These are phyloP conservation scores for Uncinocarpus reesii DNA, from an alignment of 2,329 filamentous ascomycete species.

Conservation along the genomic window DNA sequence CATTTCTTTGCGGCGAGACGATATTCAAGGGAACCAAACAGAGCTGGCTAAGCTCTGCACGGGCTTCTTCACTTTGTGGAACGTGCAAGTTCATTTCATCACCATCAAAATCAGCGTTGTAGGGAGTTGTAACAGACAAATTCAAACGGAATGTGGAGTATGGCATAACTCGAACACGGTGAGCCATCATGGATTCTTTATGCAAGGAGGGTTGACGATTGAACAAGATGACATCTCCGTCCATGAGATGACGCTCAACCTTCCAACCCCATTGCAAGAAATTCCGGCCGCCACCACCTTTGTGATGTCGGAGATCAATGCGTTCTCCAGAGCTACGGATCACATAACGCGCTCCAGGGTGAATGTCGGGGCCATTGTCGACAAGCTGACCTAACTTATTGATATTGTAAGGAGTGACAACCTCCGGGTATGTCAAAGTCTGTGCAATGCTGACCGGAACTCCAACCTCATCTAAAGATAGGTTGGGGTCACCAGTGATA, in stretches of 20 bases:
- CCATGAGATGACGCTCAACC: constrained; percentile 90
- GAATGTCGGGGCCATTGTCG: constrained; percentile 84
- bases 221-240: constrained; percentile 97
- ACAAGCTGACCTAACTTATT: constrained; percentile 81
- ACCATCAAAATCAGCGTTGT: constrained; percentile 99
- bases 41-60: constrained; percentile 84
- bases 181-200: constrained; percentile 99
- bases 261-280: constrained; percentile 95
- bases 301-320: constrained; percentile 89
- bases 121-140: constrained; percentile 91
- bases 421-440: constrained; percentile 91
- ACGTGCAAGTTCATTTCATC: constrained; percentile 99
- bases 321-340: constrained; percentile 86
- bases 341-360: constrained; percentile 93
- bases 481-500: constrained; percentile 95
- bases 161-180: constrained; percentile 94
- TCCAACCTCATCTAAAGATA: constrained; percentile 93
- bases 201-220: constrained; percentile 98
- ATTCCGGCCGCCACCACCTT: constrained; percentile 67
- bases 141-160: constrained; percentile 98
- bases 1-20: constrained; percentile 93
- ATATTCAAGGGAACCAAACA: constrained; percentile 98
- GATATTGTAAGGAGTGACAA: constrained; percentile 96
- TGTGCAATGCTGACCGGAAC: constrained; percentile 88
- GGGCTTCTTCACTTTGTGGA: constrained; percentile 91